phyloP scores from a whole-genome alignment of 305 asterid species.

The Euphrasia arctica region DNA sequence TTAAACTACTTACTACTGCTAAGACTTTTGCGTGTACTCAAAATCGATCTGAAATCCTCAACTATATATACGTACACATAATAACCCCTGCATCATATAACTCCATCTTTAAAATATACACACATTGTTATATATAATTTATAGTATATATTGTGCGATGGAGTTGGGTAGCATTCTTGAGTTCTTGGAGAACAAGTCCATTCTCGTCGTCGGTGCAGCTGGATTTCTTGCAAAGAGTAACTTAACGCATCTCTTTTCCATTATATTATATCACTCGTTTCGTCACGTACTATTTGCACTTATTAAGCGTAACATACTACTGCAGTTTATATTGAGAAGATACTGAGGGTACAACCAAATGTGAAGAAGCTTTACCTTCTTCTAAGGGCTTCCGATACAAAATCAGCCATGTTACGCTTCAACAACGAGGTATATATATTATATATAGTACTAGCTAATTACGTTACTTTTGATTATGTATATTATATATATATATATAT shows the following conservation, averaged over 20 bases:
- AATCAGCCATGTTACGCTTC: constrained; percentile 60
- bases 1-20: too few relatives aligned
- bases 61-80: too few relatives aligned
- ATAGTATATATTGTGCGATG: constrained; percentile 23
- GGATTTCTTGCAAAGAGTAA: constrained; percentile 50
- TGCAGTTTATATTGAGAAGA: constrained; percentile 74
- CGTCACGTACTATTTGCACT: not conserved
- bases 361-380: constrained; percentile 77
- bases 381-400: constrained; percentile 60
- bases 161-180: constrained; percentile 43
- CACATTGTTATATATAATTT: too few relatives aligned
- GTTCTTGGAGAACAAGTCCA: constrained; percentile 38
- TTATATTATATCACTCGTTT: too few relatives aligned
- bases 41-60: too few relatives aligned
- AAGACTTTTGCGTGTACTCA: too few relatives aligned
- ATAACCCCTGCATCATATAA: too few relatives aligned
- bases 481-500: not conserved
- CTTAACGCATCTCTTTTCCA: not conserved
- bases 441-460: not conserved
- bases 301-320: too few relatives aligned
- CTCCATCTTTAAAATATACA: too few relatives aligned
- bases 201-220: constrained; percentile 46
- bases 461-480: not conserved
- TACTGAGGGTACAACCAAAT: constrained; percentile 72
- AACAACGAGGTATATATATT: constrained; percentile 47